Evolutionary conservation across 106 monocot species (phyloP).

Genomic region (Cymbidium sinense): DNA sequence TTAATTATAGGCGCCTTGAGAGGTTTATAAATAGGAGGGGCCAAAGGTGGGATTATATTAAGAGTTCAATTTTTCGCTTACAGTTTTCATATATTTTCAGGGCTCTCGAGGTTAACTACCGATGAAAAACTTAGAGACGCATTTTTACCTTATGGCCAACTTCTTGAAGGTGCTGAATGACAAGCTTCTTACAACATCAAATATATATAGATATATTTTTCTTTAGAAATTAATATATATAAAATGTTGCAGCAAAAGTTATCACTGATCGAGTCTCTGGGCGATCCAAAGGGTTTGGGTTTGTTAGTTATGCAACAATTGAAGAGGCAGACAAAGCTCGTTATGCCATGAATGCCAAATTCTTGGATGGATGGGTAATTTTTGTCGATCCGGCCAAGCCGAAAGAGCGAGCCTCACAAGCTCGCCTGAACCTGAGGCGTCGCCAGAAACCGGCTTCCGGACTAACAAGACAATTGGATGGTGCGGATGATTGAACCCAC

Average conservation of each 20-base stretch:
- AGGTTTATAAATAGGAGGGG: too few species aligned
- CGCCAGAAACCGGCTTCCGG: conserved; percentile 34
- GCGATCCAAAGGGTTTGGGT: conserved; percentile 89
- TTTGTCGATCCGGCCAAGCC: conserved; percentile 91
- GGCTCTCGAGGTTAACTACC: conserved; percentile 80
- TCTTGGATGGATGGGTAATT: conserved; percentile 94
- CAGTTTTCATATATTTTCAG: conserved; percentile 15
- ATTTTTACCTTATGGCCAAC: conserved; percentile 64
- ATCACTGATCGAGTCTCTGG: conserved; percentile 73
- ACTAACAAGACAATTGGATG: conserved; percentile 80
- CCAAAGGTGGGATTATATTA: too few species aligned
- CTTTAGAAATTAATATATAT: too few species aligned
- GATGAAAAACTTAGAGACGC: conserved; percentile 73
- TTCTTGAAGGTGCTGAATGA: conserved; percentile 54
- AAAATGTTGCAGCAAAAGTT: conserved; percentile 61
- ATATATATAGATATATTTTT: not conserved
- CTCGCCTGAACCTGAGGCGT: conserved; percentile 18
- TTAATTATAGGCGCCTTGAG: too few species aligned
- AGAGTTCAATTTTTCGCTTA: too few species aligned
- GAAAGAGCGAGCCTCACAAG: conserved; percentile 31
- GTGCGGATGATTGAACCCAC: conserved; percentile 47
- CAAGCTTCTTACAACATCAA: not conserved
- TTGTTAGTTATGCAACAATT: conserved; percentile 56
- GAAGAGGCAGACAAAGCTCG: conserved; percentile 82
- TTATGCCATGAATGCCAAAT: conserved; percentile 81